These are phyloP conservation scores for Malassezia restricta DNA, from an alignment of 1,284 basidiomycete genomes.

Conservation along the genomic window DNA sequence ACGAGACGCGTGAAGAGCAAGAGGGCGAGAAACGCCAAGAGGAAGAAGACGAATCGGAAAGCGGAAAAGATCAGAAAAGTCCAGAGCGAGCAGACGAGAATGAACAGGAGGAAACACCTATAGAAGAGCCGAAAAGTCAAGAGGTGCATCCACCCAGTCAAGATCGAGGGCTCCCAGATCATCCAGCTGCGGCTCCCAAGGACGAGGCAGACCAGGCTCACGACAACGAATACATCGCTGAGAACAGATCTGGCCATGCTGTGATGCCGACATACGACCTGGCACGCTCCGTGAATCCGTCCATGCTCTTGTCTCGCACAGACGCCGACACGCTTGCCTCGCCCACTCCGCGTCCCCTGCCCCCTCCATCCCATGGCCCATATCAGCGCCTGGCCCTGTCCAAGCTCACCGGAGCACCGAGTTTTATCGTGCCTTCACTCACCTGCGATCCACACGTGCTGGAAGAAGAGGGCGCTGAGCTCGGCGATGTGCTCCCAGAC, in stretches of 20 bases:
- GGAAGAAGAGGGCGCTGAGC: slow-evolving; percentile 8
- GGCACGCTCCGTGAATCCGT: too few species aligned
- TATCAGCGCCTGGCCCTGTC: slow-evolving; percentile 7
- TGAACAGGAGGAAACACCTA: background rate
- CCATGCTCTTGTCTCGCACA: too few species aligned
- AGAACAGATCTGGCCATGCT: too few species aligned
- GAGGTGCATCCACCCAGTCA: background rate
- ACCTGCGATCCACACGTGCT: slow-evolving; percentile 1
- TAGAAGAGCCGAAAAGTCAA: background rate
- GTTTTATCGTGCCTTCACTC: slow-evolving; percentile 11
- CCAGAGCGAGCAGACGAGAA: background rate
- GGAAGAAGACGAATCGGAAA: too few species aligned
- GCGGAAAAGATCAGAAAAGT: background rate
- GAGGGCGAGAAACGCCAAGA: too few species aligned
- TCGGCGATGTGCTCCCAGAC: background rate
- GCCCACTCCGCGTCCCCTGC: too few species aligned
- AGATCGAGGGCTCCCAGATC: background rate
- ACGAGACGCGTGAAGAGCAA: background rate
- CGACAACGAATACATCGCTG: background rate
- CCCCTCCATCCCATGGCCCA: slow-evolving; percentile 6
- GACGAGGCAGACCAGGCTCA: background rate
- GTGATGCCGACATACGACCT: too few species aligned
- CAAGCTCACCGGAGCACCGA: background rate
- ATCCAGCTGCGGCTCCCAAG: background rate
- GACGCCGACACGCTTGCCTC: too few species aligned